phyloP scores from a whole-genome alignment of 163 green algal genomes.

The Scenedesmus sp. region DNA sequence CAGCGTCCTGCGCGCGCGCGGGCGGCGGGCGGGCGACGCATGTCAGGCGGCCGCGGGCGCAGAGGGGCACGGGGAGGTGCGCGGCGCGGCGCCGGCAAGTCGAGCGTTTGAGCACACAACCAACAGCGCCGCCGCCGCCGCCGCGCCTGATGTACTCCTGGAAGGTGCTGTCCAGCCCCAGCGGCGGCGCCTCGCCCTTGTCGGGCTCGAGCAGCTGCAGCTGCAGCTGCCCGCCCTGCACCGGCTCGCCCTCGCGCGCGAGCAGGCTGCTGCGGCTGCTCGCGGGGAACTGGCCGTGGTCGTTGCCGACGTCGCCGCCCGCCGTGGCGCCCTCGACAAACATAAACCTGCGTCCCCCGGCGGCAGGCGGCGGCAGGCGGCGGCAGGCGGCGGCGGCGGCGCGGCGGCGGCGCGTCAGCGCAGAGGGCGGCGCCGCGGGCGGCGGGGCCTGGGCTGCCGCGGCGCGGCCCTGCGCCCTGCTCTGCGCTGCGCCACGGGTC shows the following conservation, averaged over 20 bases:
- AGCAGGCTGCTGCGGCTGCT: conserved; percentile 16
- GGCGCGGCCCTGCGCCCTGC: too few species aligned
- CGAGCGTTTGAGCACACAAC: background rate
- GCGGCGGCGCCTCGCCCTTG: conserved; percentile 39
- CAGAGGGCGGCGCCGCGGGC: too few species aligned
- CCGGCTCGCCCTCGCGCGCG: background rate
- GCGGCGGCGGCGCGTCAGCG: too few species aligned
- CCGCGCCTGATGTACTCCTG: conserved; percentile 67
- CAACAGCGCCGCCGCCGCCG: background rate
- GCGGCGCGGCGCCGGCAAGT: too few species aligned
- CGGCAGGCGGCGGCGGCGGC: too few species aligned
- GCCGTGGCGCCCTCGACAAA: conserved; percentile 31
- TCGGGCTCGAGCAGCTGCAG: conserved; percentile 58
- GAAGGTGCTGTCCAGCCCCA: conserved; percentile 65
- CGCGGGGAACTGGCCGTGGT: background rate
- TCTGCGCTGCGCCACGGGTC: background rate
- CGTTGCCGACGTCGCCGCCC: conserved; percentile 24
- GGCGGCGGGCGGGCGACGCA: too few species aligned
- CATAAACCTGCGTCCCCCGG: conserved; percentile 17
- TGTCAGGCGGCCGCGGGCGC: background rate
- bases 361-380: too few species aligned
- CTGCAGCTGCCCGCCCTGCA: conserved; percentile 38
- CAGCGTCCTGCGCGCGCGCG: conserved; percentile 45
- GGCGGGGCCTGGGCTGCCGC: too few species aligned
- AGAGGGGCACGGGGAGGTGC: background rate